Conservation (phyloP, 2,329 filamentous ascomycete genomes). For the Coniochaeta hoffmannii region DNA sequence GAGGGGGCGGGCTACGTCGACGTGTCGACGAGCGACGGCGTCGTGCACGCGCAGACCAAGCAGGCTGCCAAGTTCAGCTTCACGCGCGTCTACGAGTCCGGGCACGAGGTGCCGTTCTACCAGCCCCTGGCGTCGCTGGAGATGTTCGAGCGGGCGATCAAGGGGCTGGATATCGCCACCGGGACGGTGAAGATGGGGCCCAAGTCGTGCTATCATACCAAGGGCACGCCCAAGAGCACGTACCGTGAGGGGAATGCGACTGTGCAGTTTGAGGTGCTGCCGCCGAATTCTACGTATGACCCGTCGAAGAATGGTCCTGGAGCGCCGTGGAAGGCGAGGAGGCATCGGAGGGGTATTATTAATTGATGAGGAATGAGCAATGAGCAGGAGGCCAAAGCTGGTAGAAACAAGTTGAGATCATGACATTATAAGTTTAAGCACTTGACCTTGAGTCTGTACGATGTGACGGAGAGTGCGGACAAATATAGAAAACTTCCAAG, state of each 20-base stretch:
- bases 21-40: constrained; percentile 27
- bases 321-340: constrained; percentile 13
- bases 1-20: constrained; percentile 37
- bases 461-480: no score
- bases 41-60: constrained; percentile 45
- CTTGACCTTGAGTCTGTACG: no score
- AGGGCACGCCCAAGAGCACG: constrained; percentile 30
- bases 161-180: constrained; percentile 41
- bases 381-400: no score
- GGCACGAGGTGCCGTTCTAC: constrained; percentile 43
- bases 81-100: constrained; percentile 34
- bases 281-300: constrained; percentile 24
- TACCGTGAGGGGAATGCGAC: constrained; percentile 35
- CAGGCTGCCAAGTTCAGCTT: constrained; percentile 43
- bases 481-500: no score
- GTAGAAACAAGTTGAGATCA: neutral
- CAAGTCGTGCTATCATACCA: constrained; percentile 23
- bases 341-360: neutral
- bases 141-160: constrained; percentile 40
- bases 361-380: neutral
- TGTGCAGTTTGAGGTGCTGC: constrained; percentile 23
- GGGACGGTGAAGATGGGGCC: constrained; percentile 20
- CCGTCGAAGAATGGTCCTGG: constrained; percentile 20
- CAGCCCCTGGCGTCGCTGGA: constrained; percentile 41
- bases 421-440: neutral